Base-by-base conservation (phyloP, 2,329 filamentous ascomycete genomes). In the Alternaria brassicae region DNA sequence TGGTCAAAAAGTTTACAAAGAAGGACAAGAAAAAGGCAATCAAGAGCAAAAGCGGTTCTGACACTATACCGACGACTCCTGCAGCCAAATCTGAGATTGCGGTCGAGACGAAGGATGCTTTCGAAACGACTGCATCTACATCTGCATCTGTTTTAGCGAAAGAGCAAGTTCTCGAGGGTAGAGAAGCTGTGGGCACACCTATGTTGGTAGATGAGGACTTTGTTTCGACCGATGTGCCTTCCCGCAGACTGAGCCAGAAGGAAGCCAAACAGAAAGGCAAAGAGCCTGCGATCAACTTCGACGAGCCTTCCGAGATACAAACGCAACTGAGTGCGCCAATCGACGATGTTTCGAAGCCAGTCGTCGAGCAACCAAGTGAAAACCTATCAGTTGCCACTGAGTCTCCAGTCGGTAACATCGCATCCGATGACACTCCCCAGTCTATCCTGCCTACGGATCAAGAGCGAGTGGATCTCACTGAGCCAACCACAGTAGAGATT, bases 11-110 rank as follows among this genome's bases (percentile, higher is more conserved):
- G 48, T 61, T 74, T 30, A 68, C 58, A 60, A 73, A 72, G 53
- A 71, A 75, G 45, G 62, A 72, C 32, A 72, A 73, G 62, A 74
- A 73, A 44, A 70, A 70, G 40, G 58, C 47, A 13, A 72, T 68
- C 51, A 72, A 71, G 51, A 51, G 56, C 37, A 71, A 69, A 32
- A 40, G 50, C 39, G 42, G 61, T 39, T 48, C 69, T 52, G 65
- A 70, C 23, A 59, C 66, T 41, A 63, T 67, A 13, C 60, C 67
- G 4, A 64, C 63, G 55, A 73, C 72, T 60, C 71, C 72, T 66
- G 63, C 57, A 55, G 60, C 62, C n/a, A 58, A 68, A 54, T 25
- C 60, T 44, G 55, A 68, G 36, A 58, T 49, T 65, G 56, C 53
- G 56, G 62, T 68, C 44, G 69, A 72, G 56, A 68, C 63, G 55